These are phyloP conservation scores for Mycena venus DNA, from an alignment of 768 basidiomycete genomes.

Conservation along the genomic window DNA sequence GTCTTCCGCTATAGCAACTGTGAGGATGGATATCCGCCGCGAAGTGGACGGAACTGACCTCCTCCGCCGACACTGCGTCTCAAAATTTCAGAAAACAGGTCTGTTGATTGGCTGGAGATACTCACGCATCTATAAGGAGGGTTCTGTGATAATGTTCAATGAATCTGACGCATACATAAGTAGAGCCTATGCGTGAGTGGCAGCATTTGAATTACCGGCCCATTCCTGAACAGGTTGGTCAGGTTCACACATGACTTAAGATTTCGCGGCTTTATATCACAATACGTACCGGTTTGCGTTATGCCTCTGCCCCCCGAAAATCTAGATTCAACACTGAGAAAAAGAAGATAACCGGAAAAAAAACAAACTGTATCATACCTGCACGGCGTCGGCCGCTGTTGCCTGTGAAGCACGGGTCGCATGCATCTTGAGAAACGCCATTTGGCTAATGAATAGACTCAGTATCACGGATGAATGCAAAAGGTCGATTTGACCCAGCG, in stretches of 20 bases:
- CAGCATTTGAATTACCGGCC: no score
- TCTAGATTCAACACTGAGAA: conserved; percentile 46
- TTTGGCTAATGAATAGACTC: conserved; percentile 58
- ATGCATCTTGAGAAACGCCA: conserved; percentile 80
- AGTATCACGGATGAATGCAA: neutral
- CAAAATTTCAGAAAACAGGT: neutral
- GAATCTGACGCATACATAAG: no score
- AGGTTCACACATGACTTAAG: conserved; percentile 15
- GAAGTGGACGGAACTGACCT: conserved; percentile 45
- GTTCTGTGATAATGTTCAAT: conserved; percentile 79
- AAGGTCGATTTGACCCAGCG: conserved; percentile 66
- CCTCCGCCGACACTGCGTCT: conserved; percentile 73
- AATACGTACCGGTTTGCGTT: conserved; percentile 79
- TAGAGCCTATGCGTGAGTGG: no score
- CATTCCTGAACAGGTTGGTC: conserved; percentile 53
- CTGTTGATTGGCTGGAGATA: neutral
- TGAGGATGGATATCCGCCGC: conserved; percentile 13
- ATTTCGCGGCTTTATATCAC: conserved; percentile 1
- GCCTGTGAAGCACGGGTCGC: conserved; percentile 71
- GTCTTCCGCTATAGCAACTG: conserved; percentile 68
- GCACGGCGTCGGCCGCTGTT: conserved; percentile 80
- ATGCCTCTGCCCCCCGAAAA: conserved; percentile 92
- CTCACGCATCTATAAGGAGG: conserved; percentile 73
- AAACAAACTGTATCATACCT: conserved; percentile 49
- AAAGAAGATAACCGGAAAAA: neutral